phyloP scores from a whole-genome alignment of 116 monocot species.

The Trichopus zeylanicus region DNA sequence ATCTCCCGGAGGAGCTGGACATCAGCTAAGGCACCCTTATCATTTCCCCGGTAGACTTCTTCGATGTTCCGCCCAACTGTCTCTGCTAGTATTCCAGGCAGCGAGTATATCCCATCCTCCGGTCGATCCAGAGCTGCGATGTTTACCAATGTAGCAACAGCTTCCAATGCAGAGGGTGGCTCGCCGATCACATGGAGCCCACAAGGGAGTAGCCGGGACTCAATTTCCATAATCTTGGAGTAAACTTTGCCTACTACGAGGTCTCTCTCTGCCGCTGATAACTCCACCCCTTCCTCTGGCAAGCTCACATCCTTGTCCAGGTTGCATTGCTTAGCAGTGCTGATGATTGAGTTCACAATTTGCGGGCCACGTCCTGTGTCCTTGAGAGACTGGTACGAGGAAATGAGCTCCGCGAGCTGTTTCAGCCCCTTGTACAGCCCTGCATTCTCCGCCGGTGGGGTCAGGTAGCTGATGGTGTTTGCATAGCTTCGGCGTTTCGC shows the following conservation, averaged over 20 bases:
- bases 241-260: conserved; percentile 88
- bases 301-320: conserved; percentile 93
- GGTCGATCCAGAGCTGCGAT: conserved; percentile 91
- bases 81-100: conserved; percentile 73
- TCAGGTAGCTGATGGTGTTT: conserved; percentile 95
- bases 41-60: conserved; percentile 84
- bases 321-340: conserved; percentile 94
- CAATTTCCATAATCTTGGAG: conserved; percentile 99
- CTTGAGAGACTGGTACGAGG: conserved; percentile 94
- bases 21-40: conserved; percentile 69
- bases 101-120: conserved; percentile 70
- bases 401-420: conserved; percentile 92
- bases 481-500: conserved; percentile 96
- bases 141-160: conserved; percentile 88
- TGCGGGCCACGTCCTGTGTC: conserved; percentile 84
- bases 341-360: conserved; percentile 95
- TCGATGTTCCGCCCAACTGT: conserved; percentile 80
- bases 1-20: conserved; percentile 84
- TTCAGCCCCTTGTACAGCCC: conserved; percentile 99
- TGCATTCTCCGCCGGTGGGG: conserved; percentile 96
- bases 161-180: conserved; percentile 88
- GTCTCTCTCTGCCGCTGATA: conserved; percentile 53
- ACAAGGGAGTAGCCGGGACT: conserved; percentile 86
- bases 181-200: conserved; percentile 98
- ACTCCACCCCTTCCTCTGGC: conserved; percentile 73